phyloP scores from a whole-genome alignment of 2,329 filamentous ascomycete genomes.

The Trichoderma semiorbis region DNA sequence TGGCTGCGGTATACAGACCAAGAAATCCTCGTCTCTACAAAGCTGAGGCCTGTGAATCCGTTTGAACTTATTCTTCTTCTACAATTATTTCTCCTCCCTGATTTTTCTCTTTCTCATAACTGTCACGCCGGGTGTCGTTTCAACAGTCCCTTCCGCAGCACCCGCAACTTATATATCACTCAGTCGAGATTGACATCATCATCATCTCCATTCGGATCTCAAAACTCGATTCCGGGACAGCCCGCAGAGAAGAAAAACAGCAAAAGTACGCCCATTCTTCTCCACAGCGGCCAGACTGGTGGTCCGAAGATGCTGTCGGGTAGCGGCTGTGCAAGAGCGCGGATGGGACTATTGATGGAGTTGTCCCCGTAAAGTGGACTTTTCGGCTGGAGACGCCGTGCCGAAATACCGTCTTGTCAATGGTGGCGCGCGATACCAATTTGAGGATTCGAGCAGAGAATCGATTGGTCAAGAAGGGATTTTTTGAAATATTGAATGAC shows the following conservation, averaged over 20 bases:
- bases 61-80: background rate
- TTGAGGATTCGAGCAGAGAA: background rate
- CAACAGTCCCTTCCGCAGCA: background rate
- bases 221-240: background rate
- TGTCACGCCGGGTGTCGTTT: background rate
- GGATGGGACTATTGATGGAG: background rate
- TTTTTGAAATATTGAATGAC: background rate
- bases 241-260: background rate
- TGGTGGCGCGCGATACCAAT: background rate
- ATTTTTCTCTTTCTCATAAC: background rate
- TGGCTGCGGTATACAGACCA: background rate
- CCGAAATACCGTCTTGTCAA: constrained; percentile 1
- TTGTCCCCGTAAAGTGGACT: constrained; percentile 7
- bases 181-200: background rate
- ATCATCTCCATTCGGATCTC: background rate
- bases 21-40: background rate
- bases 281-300: background rate
- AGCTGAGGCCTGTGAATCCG: background rate
- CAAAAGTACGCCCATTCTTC: background rate
- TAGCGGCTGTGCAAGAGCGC: background rate
- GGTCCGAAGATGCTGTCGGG: background rate
- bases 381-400: background rate
- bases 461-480: background rate
- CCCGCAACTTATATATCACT: background rate
- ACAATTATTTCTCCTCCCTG: background rate